Percentiles rank a stretch among this genome's conserved stretches.
Conservation (phyloP, 225 moss, liverwort and hornwort genomes). For the Straminergon stramineum region DNA sequence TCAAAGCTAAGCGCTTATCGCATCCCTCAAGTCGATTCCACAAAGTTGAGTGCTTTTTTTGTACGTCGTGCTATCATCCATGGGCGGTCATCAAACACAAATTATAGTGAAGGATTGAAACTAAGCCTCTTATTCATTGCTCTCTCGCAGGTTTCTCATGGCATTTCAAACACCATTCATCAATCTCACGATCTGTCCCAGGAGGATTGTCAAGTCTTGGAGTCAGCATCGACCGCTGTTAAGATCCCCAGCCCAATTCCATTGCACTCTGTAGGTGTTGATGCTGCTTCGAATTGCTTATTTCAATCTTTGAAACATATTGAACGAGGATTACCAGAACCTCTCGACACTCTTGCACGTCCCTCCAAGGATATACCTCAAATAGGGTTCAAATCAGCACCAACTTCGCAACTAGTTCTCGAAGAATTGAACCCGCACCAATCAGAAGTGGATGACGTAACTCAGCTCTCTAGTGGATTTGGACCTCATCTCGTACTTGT, state of each 20-base stretch:
- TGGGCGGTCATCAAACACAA: not conserved
- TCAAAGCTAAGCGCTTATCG: not conserved
- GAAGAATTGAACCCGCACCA: not conserved
- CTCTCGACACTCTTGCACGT: not conserved
- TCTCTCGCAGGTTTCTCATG: not conserved
- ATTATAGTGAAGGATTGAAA: not conserved
- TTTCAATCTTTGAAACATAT: not conserved
- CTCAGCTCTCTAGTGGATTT: not conserved
- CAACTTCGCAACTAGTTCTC: not conserved
- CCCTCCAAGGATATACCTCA: not conserved
- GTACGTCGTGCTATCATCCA: not conserved
- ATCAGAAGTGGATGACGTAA: not conserved
- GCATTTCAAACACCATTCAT: not conserved
- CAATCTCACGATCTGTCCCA: not conserved
- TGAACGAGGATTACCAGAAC: not conserved
- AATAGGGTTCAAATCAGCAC: not conserved
- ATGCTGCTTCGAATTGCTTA: not conserved
- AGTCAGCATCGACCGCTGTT: not conserved
- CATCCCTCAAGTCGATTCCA: not conserved
- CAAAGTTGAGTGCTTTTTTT: not conserved
- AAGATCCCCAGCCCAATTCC: not conserved
- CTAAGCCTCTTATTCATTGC: not conserved
- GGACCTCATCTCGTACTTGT: slow-evolving; percentile 48
- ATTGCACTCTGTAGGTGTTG: not conserved
- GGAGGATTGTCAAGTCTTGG: not conserved